A percentile compares a stretch with the other conserved stretches of the same genome.
Evolutionary conservation across 139 green algal species (phyloP).

Genomic region (Chlorella vulgaris): DNA sequence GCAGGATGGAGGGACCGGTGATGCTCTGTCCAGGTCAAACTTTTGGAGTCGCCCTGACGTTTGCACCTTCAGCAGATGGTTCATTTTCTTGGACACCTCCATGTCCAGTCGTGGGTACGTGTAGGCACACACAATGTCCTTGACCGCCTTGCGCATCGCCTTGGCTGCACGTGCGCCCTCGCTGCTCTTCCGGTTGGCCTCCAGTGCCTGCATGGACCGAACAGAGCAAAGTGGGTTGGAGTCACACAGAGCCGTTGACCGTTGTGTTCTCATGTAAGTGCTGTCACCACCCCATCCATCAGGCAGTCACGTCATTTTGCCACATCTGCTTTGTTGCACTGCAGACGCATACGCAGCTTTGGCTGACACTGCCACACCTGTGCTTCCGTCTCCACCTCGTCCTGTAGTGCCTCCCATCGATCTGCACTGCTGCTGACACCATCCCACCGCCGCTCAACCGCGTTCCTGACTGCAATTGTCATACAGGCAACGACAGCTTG

Average conservation of each 20-base stretch:
- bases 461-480: background rate
- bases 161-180: background rate
- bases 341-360: too few relatives aligned
- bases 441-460: conserved; percentile 24
- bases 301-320: too few relatives aligned
- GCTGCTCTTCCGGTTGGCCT: background rate
- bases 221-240: too few relatives aligned
- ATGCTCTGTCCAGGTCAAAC: too few relatives aligned
- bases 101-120: conserved; percentile 96
- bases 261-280: too few relatives aligned
- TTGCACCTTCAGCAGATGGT: conserved; percentile 96
- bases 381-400: background rate
- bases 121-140: conserved; percentile 85
- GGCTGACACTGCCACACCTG: too few relatives aligned
- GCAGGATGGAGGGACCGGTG: too few relatives aligned
- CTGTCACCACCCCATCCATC: too few relatives aligned
- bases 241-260: too few relatives aligned
- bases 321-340: too few relatives aligned
- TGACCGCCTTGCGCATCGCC: conserved; percentile 9
- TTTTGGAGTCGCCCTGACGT: too few relatives aligned
- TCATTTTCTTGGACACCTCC: conserved; percentile 99
- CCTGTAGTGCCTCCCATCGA: conserved; percentile 38
- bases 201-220: conserved; percentile 6
- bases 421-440: background rate
- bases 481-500: too few relatives aligned